Evolutionary conservation across 768 basidiomycete species (phyloP).

Genomic region (Lactifluus pinguis): DNA sequence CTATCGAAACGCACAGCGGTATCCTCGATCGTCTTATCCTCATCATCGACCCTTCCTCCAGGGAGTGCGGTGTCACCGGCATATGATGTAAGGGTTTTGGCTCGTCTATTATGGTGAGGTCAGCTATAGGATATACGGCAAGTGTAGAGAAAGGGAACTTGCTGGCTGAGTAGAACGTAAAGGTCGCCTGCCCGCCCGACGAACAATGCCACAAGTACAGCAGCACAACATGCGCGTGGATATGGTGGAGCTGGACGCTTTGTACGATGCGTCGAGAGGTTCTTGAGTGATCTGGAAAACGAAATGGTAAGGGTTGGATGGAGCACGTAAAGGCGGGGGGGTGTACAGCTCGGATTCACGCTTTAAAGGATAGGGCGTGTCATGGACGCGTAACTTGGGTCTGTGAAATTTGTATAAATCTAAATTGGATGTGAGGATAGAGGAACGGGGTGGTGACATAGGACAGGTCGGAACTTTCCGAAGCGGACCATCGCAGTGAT

Average conservation of each 20-base stretch:
- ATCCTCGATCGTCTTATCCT: slow-evolving; percentile 62
- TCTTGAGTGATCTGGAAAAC: slow-evolving; percentile 7
- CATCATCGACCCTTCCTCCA: slow-evolving; percentile 70
- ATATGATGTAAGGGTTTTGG: slow-evolving; percentile 62
- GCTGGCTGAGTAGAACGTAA: slow-evolving; percentile 80
- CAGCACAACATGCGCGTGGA: slow-evolving; percentile 56
- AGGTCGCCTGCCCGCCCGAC: slow-evolving; percentile 77
- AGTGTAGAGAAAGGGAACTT: slow-evolving; percentile 22
- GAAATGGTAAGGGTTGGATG: background rate
- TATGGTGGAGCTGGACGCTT: slow-evolving; percentile 25
- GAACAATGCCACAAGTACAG: slow-evolving; percentile 78
- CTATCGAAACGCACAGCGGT: slow-evolving; percentile 53
- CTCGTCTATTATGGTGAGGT: slow-evolving; percentile 41
- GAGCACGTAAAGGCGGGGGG: background rate
- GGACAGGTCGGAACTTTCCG: no score
- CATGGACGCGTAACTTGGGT: slow-evolving; percentile 12
- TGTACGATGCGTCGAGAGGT: slow-evolving; percentile 8
- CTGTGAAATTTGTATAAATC: slow-evolving; percentile 20
- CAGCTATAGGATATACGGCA: background rate
- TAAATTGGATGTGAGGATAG: slow-evolving; percentile 1
- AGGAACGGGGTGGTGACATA: background rate
- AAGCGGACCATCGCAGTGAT: no score
- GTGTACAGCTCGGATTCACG: slow-evolving; percentile 14
- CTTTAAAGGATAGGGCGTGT: slow-evolving; percentile 18
- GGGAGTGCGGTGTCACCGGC: slow-evolving; percentile 86